Evolutionary conservation across 2,329 filamentous ascomycete genomes (phyloP), one percentile per base, ranked within the genome.

Genomic region (Penicillium sp.): DNA sequence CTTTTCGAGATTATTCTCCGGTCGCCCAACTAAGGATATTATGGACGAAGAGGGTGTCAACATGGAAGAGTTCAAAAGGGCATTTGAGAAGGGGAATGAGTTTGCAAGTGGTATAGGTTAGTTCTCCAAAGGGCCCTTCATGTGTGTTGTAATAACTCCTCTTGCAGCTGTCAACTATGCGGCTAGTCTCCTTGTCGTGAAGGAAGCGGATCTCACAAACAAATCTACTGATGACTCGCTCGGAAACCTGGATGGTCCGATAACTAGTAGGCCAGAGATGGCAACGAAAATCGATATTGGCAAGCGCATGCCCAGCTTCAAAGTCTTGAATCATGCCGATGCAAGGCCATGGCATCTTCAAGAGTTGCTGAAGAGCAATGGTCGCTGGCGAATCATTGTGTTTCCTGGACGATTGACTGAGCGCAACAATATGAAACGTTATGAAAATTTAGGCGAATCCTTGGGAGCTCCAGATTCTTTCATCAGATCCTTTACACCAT

Each of bases 371-470:
- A 2, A 39, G 2, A 66, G 55, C n/a, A 58, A 58, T 31, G 65
- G 59, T 0, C 44, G 28, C 0, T 67, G 63, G 63, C 54, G 48
- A 3, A 21, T 66, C 4, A 26, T 66, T 1, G 59, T 66, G 5
- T 66, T 66, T 29, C 31, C 60, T 7, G 59, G 58, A 2, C 63
- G 64, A 16, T 9, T 67, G n/a, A 24, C 23, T 18, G 4, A 48
- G 13, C 9, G 31, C 11, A 9, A 16, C 1, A 21, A 14, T 18
- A 44, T 49, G 24, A n/a, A 50, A 2, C n/a, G 24, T 2, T n/a
- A 65, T 9, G 10, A 42, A 6, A 5, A 13, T 1, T 57, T 63
- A 9, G 29, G 48, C 1, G 33, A 56, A 1, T 14, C 4, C 3
- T 54, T 63, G 26, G 56, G 9, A 26, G 21, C 50, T 23, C 23